These are phyloP conservation scores for Parachlorella kessleri DNA, from an alignment of 139 green algal genomes.

Conservation along the genomic window DNA sequence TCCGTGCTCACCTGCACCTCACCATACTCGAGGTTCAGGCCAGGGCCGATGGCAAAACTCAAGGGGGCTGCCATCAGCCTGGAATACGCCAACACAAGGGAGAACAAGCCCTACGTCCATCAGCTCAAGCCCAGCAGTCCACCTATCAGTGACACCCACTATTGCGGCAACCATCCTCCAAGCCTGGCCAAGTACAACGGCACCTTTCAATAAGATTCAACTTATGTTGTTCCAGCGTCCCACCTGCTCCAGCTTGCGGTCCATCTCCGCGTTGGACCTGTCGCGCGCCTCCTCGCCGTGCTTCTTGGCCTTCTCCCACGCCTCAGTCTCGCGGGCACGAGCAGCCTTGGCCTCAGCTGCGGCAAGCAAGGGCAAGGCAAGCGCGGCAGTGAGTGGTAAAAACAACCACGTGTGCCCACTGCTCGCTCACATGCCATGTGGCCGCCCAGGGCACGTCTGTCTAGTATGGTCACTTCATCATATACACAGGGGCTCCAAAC, in stretches of 20 bases:
- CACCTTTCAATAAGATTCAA: background rate
- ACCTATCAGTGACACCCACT: background rate
- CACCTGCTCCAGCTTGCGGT: conserved; percentile 17
- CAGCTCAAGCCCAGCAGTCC: background rate
- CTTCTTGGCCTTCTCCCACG: conserved; percentile 28
- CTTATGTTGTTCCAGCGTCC: background rate
- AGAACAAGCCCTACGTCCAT: background rate
- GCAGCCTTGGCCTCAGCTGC: conserved; percentile 9
- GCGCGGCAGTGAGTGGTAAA: background rate
- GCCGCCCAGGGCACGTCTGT: background rate
- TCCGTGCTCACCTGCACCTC: conserved; percentile 7
- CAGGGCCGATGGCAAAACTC: too few species aligned
- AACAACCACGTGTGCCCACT: background rate
- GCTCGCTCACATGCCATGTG: background rate
- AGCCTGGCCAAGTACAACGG: background rate
- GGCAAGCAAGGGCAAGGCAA: background rate
- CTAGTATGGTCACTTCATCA: background rate
- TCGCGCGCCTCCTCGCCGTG: conserved; percentile 10
- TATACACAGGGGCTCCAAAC: background rate
- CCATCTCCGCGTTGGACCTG: background rate
- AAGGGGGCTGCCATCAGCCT: too few species aligned
- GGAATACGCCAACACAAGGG: background rate
- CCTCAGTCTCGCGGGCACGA: conserved; percentile 2
- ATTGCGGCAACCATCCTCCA: background rate
- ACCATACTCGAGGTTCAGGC: too few species aligned